phyloP scores from a whole-genome alignment of 2,329 filamentous ascomycete genomes.

The Fusarium fracticaudum region DNA sequence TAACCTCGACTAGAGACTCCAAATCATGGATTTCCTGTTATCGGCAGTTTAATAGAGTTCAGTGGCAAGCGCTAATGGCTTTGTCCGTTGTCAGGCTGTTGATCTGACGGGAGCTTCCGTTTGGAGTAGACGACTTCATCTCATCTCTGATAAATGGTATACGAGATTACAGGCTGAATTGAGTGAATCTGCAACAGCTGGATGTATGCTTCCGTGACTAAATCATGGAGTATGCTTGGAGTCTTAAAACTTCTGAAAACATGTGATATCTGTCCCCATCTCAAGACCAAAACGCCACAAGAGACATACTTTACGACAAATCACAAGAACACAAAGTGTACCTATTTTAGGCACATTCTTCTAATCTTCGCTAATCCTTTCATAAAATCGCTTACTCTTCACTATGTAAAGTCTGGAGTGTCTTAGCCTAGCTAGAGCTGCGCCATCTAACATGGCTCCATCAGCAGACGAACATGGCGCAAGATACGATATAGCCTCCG shows the following conservation, averaged over 20 bases:
- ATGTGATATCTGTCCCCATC: neutral
- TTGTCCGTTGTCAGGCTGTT: slow-evolving; percentile 7
- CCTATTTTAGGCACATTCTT: neutral
- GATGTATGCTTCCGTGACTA: neutral
- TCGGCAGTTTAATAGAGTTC: slow-evolving; percentile 31
- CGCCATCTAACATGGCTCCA: neutral
- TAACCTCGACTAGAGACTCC: neutral
- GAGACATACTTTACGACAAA: neutral
- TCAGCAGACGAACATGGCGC: neutral
- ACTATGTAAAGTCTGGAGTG: neutral
- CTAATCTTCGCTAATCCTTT: neutral
- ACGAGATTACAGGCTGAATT: neutral
- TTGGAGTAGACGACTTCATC: neutral
- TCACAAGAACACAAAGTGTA: neutral
- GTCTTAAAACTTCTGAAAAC: neutral
- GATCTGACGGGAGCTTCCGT: slow-evolving; percentile 33
- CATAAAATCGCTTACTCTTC: neutral
- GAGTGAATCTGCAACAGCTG: neutral
- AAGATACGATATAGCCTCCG: neutral
- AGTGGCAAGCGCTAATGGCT: slow-evolving; percentile 12
- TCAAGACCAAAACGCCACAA: neutral
- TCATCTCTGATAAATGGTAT: neutral
- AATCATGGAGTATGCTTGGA: neutral
- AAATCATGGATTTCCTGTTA: neutral
- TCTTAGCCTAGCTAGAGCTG: neutral